A percentile compares a stretch with the other conserved stretches of the same genome.
phyloP scores from a whole-genome alignment of 164 flowering plant species.

The Nelumbo lutea region DNA sequence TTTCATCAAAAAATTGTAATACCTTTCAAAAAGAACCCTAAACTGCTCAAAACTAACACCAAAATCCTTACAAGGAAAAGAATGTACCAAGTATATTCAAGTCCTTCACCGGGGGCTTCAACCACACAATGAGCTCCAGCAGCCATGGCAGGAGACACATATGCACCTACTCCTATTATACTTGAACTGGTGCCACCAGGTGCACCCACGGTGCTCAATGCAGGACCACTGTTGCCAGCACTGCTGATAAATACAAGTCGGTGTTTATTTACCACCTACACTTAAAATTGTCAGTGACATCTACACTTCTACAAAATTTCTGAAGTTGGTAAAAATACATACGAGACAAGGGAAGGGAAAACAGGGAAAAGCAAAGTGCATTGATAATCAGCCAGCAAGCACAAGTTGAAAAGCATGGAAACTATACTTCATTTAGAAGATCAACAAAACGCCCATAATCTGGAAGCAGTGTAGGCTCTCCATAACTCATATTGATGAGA shows the following conservation, averaged over 20 bases:
- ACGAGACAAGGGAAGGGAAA: not conserved
- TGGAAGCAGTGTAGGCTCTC: conserved; percentile 81
- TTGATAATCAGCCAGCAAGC: not conserved
- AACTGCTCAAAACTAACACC: not conserved
- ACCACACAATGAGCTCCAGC: conserved; percentile 93
- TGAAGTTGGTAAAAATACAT: not conserved
- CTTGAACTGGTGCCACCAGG: conserved; percentile 97
- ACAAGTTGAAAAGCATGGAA: conserved; percentile 6
- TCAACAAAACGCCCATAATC: conserved; percentile 98
- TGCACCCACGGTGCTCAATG: conserved; percentile 94
- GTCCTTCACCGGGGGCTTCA: conserved; percentile 86
- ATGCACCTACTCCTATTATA: conserved; percentile 96
- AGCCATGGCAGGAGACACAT: conserved; percentile 99
- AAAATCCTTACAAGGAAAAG: not conserved
- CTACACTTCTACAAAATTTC: not conserved
- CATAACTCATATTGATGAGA: conserved; percentile 98
- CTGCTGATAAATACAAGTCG: conserved; percentile 85
- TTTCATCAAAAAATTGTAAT: no score
- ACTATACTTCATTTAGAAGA: conserved; percentile 75
- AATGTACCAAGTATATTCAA: conserved; percentile 89
- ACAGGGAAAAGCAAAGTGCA: not conserved
- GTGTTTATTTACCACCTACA: conserved; percentile 86
- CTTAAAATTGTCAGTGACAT: not conserved
- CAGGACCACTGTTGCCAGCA: conserved; percentile 98
- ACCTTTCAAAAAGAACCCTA: no score